Conservation (phyloP, 768 basidiomycete species). For the Mycena capillaripes region DNA sequence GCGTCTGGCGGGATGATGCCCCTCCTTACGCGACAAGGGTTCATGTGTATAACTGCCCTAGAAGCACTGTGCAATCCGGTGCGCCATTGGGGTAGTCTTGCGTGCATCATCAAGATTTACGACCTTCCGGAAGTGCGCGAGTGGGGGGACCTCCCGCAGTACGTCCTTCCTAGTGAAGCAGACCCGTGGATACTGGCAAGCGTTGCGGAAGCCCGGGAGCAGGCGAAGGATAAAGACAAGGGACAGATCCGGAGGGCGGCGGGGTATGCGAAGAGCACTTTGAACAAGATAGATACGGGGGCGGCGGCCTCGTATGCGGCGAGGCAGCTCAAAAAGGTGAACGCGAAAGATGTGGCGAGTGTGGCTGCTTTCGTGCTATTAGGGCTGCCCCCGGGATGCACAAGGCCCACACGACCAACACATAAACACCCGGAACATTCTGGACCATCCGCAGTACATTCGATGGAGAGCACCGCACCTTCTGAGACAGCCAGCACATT, state of each 20-base stretch:
- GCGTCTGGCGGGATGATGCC: slow-evolving; percentile 44
- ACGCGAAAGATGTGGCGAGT: too few species aligned
- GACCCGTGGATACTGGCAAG: neutral
- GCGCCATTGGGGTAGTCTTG: slow-evolving; percentile 19
- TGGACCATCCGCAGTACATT: too few species aligned
- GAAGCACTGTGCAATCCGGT: slow-evolving; percentile 22
- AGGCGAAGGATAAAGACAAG: neutral
- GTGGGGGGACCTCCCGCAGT: neutral
- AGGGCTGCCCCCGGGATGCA: too few species aligned
- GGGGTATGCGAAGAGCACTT: neutral
- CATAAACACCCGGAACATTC: too few species aligned
- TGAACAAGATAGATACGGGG: neutral
- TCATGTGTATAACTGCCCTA: slow-evolving; percentile 25
- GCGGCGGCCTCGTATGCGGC: too few species aligned
- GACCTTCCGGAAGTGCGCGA: neutral
- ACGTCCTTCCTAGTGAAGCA: neutral
- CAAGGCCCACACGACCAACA: too few species aligned
- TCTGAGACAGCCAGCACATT: too few species aligned
- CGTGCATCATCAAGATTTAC: neutral
- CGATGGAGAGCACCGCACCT: too few species aligned
- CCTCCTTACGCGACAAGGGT: slow-evolving; percentile 26
- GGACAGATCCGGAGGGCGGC: neutral
- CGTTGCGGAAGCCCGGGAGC: neutral
- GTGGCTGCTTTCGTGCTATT: too few species aligned
- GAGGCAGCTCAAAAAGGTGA: too few species aligned